Evolutionary conservation across 805 yeast genomes (phyloP), one percentile per base, ranked within the genome.

Genomic region (Saccharomycopsis lassenensis): DNA sequence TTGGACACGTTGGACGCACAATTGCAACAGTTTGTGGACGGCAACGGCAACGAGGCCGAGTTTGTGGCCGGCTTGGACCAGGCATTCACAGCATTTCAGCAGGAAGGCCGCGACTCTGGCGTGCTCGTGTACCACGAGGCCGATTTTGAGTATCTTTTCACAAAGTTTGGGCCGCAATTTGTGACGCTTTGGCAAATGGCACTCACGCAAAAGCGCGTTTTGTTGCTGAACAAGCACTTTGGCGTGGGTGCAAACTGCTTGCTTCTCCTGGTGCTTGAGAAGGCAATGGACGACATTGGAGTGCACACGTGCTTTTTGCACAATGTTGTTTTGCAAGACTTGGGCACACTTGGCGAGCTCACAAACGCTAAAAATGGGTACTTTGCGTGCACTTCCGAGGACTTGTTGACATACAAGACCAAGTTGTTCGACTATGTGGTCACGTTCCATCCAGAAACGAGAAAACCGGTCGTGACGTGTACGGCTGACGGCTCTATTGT

Each of bases 361-460:
- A 5, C 23, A 11, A 33, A 25, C 5, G n/a, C 11, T 12, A 12
- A 22, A 5, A 20, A 17, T 8, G 36, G 36, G 8, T 33, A 5
- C 22, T 25, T 33, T 14, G 36, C 33, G 15, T 26, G 24, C 3
- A 33, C 36, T 5, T 33, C 36, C 6, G 36, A 33, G 16, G 36
- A 33, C 12, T 18, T 33, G 11, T 15, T 33, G 4, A n/a, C 26
- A 4, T 25, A 30, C 4, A 33, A 33, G 17, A 12, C 12, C n/a
- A 24, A 33, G 19, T 18, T 33, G 4, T 33, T 8, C 26, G 36
- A 33, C 16, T 33, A 33, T 26, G 8, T 33, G 5, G 4, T 33
- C 8, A 31, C 24, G 36, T 27, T 33, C 16, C 24, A 33, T n/a
- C 7, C 14, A 4, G 16, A 25, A 15, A 33, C 36, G 22, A 27